Evolutionary conservation across 2,329 filamentous ascomycete species (phyloP).

Genomic region (Bipolaris victoriae): DNA sequence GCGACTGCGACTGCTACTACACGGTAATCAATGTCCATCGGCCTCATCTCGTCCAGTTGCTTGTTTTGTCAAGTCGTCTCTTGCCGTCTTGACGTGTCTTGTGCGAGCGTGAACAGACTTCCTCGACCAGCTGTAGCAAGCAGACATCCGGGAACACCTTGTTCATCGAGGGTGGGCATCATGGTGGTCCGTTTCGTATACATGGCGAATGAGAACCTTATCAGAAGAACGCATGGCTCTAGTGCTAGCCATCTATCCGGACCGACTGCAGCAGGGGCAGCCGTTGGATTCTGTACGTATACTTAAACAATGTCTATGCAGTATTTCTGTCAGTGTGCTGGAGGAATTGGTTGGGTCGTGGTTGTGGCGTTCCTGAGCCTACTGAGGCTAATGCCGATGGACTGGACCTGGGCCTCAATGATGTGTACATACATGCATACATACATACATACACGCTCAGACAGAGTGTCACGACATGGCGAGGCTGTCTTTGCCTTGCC

Average conservation of each 20-base stretch:
- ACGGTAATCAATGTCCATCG: conserved; percentile 1
- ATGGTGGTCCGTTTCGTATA: neutral
- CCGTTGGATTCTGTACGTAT: neutral
- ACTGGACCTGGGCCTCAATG: conserved; percentile 9
- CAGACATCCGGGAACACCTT: neutral
- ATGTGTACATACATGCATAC: neutral
- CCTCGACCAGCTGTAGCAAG: neutral
- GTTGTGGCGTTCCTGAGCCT: conserved; percentile 6
- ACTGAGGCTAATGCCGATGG: conserved; percentile 10
- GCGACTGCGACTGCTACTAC: neutral
- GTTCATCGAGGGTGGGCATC: neutral
- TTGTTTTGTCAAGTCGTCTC: neutral
- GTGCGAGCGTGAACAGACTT: neutral
- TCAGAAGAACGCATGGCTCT: neutral
- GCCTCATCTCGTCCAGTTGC: neutral
- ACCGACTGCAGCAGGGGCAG: neutral
- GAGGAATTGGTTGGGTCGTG: neutral
- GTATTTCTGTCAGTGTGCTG: neutral
- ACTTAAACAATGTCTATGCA: neutral
- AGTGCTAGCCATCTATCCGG: neutral
- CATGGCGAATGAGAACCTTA: neutral
- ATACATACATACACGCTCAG: neutral
- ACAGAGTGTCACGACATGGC: neutral
- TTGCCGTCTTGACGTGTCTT: neutral
- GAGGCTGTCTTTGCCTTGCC: neutral